Evolutionary conservation across 805 yeast genomes (phyloP).

Genomic region (Ogataea henricii): DNA sequence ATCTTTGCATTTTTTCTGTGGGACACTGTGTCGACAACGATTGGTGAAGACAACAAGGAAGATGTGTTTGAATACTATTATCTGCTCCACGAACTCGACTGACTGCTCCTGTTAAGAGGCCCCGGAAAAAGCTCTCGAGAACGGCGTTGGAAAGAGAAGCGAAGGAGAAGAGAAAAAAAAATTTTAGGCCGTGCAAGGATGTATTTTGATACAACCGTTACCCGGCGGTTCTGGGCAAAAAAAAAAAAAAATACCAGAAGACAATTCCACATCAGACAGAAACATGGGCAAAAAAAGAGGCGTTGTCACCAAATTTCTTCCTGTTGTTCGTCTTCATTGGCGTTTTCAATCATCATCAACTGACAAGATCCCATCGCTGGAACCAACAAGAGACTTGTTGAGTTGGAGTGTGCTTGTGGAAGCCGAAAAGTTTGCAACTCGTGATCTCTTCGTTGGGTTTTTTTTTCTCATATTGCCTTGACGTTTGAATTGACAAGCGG

Average conservation of each 20-base stretch:
- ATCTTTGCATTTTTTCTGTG: slow-evolving; percentile 29
- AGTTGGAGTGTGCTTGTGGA: slow-evolving; percentile 6
- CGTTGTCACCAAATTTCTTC: no score
- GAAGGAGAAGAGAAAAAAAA: not conserved
- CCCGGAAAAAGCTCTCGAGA: not conserved
- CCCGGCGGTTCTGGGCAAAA: not conserved
- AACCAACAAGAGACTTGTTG: not conserved
- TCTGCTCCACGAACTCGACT: not conserved
- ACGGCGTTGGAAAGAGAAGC: no score
- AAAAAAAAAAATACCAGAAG: not conserved
- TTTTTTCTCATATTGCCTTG: not conserved
- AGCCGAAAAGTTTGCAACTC: slow-evolving; percentile 1
- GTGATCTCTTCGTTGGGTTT: not conserved
- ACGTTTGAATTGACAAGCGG: not conserved
- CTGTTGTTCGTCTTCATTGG: not conserved
- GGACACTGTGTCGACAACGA: no score
- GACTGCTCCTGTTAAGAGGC: not conserved
- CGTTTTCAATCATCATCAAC: not conserved
- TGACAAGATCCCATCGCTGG: slow-evolving; percentile 1
- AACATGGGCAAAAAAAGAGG: not conserved
- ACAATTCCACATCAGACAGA: not conserved
- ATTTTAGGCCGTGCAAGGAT: slow-evolving; percentile 3
- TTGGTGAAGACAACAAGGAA: no score
- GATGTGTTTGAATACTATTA: no score
- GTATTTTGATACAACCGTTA: not conserved